Base-by-base conservation (phyloP, 2,329 filamentous ascomycete genomes). In the Alternaria arbusti region DNA sequence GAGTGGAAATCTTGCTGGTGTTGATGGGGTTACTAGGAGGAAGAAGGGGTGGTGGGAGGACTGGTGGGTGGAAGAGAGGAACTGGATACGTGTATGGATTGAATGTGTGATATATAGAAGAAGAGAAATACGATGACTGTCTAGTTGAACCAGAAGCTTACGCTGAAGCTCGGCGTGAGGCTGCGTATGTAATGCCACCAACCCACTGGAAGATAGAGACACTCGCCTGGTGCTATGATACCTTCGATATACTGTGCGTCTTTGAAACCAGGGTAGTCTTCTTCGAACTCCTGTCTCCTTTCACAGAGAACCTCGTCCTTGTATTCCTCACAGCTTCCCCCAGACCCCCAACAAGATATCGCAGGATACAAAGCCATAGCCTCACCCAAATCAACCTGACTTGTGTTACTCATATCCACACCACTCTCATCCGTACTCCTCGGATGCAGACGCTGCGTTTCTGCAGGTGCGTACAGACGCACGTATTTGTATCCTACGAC, bases 111-210 rank as follows among this genome's bases (percentile, higher is more conserved):
- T 40, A 5, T 17, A 40, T 9, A 4, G 32, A 40, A 40, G 7
- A 40, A 40, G 32, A n/a, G 15, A n/a, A 36, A 9, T n/a, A 36
- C 4, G 32, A 10, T n/a, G 32, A 11, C n/a, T 2, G 0, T 17
- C n/a, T 58, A 78, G 52, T 77, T 77, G 36, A 76, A 99, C 96
- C 96, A 99, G 76, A 97, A 98, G 76, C 94, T 97, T 12, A 98
- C 94, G 70, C 94, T 97, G 74, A 97, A 94, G 75, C 95, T 97
- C 20, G 92, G 88, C 60, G 89, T 93, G 73, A 98, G 77, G 54
- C 93, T 93, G 63, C 92, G 86, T 4, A 98, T 92, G 79, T 97
- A 98, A 83, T 99, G 96, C 96, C 96, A 99, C 95, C 96, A 99
- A 0, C 95, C 96, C 6, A 93, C 86, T 0, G 96, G 96, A 57